Conservation (phyloP, 371 early-diverging fungal genomes). For the Rhizopus sp. region DNA sequence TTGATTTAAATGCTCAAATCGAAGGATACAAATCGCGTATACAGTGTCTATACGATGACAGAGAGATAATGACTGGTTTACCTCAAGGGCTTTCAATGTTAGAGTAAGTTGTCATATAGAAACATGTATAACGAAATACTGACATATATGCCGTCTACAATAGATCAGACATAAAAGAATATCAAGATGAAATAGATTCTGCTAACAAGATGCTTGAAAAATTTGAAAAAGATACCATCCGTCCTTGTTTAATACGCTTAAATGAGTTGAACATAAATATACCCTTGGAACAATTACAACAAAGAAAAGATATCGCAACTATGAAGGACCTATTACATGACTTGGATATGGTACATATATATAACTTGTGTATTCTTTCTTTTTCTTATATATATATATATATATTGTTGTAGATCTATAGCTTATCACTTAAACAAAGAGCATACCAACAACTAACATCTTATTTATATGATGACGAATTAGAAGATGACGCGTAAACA, state of each 20-base stretch:
- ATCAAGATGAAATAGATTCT: slow-evolving; percentile 7
- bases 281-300: slow-evolving; percentile 3
- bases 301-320: background rate
- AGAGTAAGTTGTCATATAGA: background rate
- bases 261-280: background rate
- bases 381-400: background rate
- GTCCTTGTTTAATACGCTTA: slow-evolving; percentile 8
- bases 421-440: slow-evolving; percentile 9
- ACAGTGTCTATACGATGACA: slow-evolving; percentile 8
- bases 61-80: slow-evolving; percentile 12
- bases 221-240: slow-evolving; percentile 12
- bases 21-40: slow-evolving; percentile 19
- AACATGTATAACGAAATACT: background rate
- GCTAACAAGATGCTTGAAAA: slow-evolving; percentile 1
- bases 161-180: slow-evolving; percentile 15
- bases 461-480: slow-evolving; percentile 6
- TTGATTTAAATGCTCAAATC: slow-evolving; percentile 21
- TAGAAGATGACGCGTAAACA: background rate
- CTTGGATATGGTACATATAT: slow-evolving; percentile 7
- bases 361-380: background rate
- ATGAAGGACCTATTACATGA: background rate
- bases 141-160: background rate
- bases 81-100: slow-evolving; percentile 21
- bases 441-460: slow-evolving; percentile 14
- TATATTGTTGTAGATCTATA: background rate